Base-by-base conservation (phyloP, 192 early-diverging fungal species). In the Mortierella hygrophila region DNA sequence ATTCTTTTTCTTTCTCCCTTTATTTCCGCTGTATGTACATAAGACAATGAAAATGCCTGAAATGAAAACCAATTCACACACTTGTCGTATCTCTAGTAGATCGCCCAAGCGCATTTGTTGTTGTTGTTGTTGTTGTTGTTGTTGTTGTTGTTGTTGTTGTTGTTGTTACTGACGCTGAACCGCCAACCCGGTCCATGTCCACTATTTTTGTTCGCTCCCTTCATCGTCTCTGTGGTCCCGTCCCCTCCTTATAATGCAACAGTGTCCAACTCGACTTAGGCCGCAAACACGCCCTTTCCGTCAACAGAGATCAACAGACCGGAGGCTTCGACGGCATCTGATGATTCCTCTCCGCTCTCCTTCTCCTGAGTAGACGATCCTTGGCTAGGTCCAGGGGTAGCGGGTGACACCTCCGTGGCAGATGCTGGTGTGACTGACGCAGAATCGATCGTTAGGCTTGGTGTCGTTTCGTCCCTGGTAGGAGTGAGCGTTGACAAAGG, bases 281-380 rank as follows among this genome's bases (percentile, higher is more conserved):
- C 18, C 4, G 38, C 21, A 52, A 74, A 52, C 10, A 74, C 42
- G 21, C 76, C 70, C 18, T 60, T 69, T 60, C 84, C 84, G 16
- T 86, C 75, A 11, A 86, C 75, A n/a, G 84, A 81, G 23, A 86
- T 86, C 32, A 86, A 76, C 40, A 86, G 46, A 7, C 84, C 84
- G 0, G 84, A 68, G 3, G 75, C 16, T 2, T 21, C 35, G 40
- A 72, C 40, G 9, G 42, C 11, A 13, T 38, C 18, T 0, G 6
- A n/a, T 18, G 26, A 15, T n/a, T 72, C 44, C 26, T 75, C 74
- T 37, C 35, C 32, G 18, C 40, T 13, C 41, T 42, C 70, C 11
- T 65, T 65, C 26, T 32, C 41, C 21, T 41, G 21, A n/a, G 37
- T 13, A 4, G 38, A 71, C 20, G 41, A 41, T 21, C 37, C 38